phyloP scores from a whole-genome alignment of 805 yeast genomes.

The Yamadazyma sp. region DNA sequence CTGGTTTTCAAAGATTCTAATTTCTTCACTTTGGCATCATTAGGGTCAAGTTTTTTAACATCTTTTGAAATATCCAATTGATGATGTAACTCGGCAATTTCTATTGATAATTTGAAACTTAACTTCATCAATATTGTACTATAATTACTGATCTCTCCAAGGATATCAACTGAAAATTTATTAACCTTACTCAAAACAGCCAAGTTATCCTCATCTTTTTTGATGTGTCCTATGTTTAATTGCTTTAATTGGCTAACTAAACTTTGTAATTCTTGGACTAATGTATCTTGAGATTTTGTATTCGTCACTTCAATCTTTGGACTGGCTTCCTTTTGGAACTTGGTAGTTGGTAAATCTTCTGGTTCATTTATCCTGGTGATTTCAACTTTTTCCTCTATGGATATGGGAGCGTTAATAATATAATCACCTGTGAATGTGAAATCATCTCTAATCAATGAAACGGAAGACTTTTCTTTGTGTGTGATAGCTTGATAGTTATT shows the following conservation, averaged over 20 bases:
- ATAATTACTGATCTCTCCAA: conserved; percentile 14
- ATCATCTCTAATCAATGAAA: conserved; percentile 21
- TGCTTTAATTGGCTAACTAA: conserved; percentile 1
- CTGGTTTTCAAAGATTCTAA: conserved; percentile 11
- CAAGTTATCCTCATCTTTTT: conserved; percentile 2
- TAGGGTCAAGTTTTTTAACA: background rate
- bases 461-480: background rate
- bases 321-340: background rate
- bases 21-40: conserved; percentile 7
- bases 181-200: conserved; percentile 13
- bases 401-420: conserved; percentile 13
- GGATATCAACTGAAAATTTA: conserved; percentile 16
- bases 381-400: background rate
- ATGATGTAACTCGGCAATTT: conserved; percentile 22
- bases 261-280: conserved; percentile 4
- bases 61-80: conserved; percentile 4
- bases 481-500: conserved; percentile 3
- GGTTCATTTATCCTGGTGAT: background rate
- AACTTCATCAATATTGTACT: conserved; percentile 19
- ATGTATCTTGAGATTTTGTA: background rate
- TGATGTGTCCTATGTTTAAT: background rate
- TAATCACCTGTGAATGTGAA: conserved; percentile 27
- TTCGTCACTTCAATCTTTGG: conserved; percentile 2
- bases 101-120: conserved; percentile 17
- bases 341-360: conserved; percentile 1